A percentile compares a stretch with the other conserved stretches of the same genome.
phyloP scores from a whole-genome alignment of 176 grass and related monocot species.

The Saccharum officinarum region DNA sequence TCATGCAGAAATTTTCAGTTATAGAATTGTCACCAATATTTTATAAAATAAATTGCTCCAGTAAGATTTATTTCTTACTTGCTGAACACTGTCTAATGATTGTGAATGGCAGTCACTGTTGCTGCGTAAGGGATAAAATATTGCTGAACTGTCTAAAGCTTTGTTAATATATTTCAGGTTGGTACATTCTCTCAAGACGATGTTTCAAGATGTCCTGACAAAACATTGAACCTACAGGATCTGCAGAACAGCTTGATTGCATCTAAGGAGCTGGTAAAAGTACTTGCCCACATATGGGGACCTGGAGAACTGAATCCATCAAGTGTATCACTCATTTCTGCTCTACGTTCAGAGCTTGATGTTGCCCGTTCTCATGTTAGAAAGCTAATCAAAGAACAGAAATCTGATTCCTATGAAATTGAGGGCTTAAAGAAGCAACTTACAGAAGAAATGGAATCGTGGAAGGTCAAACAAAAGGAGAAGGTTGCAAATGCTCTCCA shows the following conservation, averaged over 20 bases:
- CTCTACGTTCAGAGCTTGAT: constrained; percentile 62
- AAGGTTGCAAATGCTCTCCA: constrained; percentile 53
- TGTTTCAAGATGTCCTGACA: constrained; percentile 25
- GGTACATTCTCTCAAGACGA: constrained; percentile 34
- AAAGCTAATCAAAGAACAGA: constrained; percentile 49
- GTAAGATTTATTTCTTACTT: neutral
- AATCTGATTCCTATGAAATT: constrained; percentile 20
- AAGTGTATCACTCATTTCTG: constrained; percentile 60
- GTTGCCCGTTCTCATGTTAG: constrained; percentile 49
- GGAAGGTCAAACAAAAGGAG: constrained; percentile 64
- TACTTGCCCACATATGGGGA: constrained; percentile 56
- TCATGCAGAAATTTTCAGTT: neutral
- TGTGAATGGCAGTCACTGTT: neutral
- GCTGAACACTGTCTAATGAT: neutral
- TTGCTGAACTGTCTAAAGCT: neutral
- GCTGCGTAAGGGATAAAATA: neutral
- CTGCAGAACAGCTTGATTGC: constrained; percentile 60
- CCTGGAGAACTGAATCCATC: constrained; percentile 55
- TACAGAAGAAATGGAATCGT: constrained; percentile 48
- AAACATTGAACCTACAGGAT: constrained; percentile 45
- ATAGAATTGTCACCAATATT: neutral
- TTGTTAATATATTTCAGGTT: constrained; percentile 21
- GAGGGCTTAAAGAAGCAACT: constrained; percentile 25
- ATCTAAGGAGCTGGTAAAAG: constrained; percentile 81
- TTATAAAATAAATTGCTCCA: neutral